Evolutionary conservation across 2,329 filamentous ascomycete species (phyloP), one percentile per base, ranked within the genome.

Genomic region (Colletotrichum sansevieriae): DNA sequence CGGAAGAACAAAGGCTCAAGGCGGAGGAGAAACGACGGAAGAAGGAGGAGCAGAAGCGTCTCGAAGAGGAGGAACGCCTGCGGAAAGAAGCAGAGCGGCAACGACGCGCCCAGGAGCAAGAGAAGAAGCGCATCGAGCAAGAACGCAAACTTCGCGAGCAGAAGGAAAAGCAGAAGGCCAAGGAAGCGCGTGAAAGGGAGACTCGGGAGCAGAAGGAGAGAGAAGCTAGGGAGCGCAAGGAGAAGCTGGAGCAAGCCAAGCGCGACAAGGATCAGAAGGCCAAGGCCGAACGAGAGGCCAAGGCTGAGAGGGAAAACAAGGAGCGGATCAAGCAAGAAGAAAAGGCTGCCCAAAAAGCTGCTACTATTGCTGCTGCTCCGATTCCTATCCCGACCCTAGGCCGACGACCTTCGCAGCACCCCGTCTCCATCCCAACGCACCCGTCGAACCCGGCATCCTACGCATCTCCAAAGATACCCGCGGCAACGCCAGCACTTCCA

Each of bases 11-110:
- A 76, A 90, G 90, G 73, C 86, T 87, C 73, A 96, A 91, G 81
- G 91, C 91, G 49, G 96, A 99, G 76, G 95, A 98, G 81, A 95
- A 95, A 79, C 90, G 93, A 54, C 94, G 90, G 83, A 97, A 97
- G 82, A 93, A 91, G 75, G 96, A 99, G 76, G 92, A 93, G 3
- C 93, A 97, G 79, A 94, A 91, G 78, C 97, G 93, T 79, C 92
- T 92, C 33, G 93, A 94, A 72, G 96, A 98, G 75, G 95, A 98
- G 75, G 95, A 97, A 74, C 91, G 91, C 59, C 83, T 91, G 66
- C 88, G 90, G 64, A 97, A 94, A 78, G 95, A 98, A 77, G 91
- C 91, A 4, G 95, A 98, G 75, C 92, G 92, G 76, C 88, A 91
- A 77, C 91, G 90, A 71, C 90, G 92, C 56, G 83, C 92, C 63